A percentile compares a stretch with the other conserved stretches of the same genome.
These are phyloP conservation scores for Silene vulgaris DNA, from an alignment of 179 eudicot species.

Conservation along the genomic window DNA sequence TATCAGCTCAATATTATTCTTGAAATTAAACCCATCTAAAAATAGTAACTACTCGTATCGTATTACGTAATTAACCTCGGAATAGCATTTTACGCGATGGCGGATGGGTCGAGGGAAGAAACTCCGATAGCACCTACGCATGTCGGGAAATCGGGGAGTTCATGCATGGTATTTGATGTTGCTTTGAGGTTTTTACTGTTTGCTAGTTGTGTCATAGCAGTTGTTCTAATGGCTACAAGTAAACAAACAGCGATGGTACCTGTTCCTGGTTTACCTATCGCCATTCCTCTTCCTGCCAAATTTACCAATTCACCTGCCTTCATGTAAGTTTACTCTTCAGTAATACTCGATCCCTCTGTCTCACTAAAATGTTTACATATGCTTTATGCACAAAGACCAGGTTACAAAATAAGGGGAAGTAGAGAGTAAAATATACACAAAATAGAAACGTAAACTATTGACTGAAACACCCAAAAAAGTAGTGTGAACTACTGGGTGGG, in stretches of 20 bases:
- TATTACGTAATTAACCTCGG: not conserved
- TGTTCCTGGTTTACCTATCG: conserved; percentile 17
- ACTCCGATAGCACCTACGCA: not conserved
- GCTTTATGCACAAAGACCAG: too few relatives aligned
- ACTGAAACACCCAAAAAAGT: too few relatives aligned
- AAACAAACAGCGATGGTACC: conserved; percentile 26
- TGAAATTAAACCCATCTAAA: not conserved
- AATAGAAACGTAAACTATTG: too few relatives aligned
- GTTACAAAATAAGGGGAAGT: too few relatives aligned
- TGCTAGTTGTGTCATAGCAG: conserved; percentile 23
- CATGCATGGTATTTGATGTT: conserved; percentile 1
- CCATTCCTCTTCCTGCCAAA: conserved; percentile 22
- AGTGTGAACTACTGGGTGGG: too few relatives aligned
- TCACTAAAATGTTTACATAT: too few relatives aligned
- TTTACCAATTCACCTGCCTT: conserved; percentile 31
- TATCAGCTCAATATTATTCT: too few relatives aligned
- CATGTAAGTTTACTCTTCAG: conserved; percentile 18
- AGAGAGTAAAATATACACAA: too few relatives aligned
- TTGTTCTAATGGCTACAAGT: conserved; percentile 32
- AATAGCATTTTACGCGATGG: not conserved
- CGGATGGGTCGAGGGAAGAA: not conserved
- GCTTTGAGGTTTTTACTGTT: conserved; percentile 24
- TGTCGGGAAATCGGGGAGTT: not conserved
- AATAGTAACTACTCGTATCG: not conserved
- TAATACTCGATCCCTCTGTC: too few relatives aligned